Conservation (phyloP, 1,284 basidiomycete species). For the Austroboletus niveus region DNA sequence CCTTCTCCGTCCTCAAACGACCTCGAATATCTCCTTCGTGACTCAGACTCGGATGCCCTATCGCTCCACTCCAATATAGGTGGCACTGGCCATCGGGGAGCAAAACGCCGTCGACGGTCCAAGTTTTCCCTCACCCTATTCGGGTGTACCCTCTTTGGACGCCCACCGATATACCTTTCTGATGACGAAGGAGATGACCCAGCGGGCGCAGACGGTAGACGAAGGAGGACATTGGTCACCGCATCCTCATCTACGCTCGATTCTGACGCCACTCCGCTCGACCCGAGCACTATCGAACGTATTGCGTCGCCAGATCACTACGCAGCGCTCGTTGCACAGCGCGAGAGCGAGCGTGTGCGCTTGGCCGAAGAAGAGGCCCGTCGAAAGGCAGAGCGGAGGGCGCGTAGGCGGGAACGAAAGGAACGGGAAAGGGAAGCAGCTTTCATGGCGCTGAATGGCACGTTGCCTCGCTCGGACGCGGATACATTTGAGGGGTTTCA, state of each 20-base stretch:
- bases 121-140: slow-evolving; percentile 57
- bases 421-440: slow-evolving; percentile 43
- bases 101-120: slow-evolving; percentile 35
- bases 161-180: slow-evolving; percentile 53
- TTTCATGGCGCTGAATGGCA: slow-evolving; percentile 39
- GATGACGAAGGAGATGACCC: slow-evolving; percentile 42
- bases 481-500: slow-evolving; percentile 60
- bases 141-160: slow-evolving; percentile 64
- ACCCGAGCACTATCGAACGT: slow-evolving; percentile 50
- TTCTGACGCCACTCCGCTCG: slow-evolving; percentile 63
- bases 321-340: slow-evolving; percentile 33
- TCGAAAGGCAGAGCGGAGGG: slow-evolving; percentile 48
- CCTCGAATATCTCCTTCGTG: slow-evolving; percentile 55
- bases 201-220: not conserved
- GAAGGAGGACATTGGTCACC: slow-evolving; percentile 22
- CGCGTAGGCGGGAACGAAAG: slow-evolving; percentile 43
- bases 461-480: slow-evolving; percentile 17
- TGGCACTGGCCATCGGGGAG: slow-evolving; percentile 28
- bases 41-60: slow-evolving; percentile 52
- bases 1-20: slow-evolving; percentile 46
- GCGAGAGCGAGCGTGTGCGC: slow-evolving; percentile 29
- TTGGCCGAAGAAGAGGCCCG: slow-evolving; percentile 40
- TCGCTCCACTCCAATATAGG: slow-evolving; percentile 67
- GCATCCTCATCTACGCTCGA: slow-evolving; percentile 57
- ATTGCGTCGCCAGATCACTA: slow-evolving; percentile 38